phyloP scores from a whole-genome alignment of 2,329 filamentous ascomycete genomes.

The Colletotrichum sp. region DNA sequence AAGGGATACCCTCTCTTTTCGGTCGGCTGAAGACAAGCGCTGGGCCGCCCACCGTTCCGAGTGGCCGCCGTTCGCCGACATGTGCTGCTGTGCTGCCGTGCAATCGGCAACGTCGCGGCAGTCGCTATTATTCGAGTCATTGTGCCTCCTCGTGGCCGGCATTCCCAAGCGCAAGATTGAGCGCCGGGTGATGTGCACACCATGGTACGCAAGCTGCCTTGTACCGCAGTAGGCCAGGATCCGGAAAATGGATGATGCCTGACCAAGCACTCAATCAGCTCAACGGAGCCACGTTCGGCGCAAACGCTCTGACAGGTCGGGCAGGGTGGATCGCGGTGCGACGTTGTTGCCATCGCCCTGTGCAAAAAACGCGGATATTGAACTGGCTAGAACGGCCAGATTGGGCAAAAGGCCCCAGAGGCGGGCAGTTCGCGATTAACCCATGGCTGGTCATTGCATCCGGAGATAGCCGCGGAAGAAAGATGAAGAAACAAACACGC shows the following conservation, averaged over 20 bases:
- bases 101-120: background rate
- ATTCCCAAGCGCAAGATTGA: background rate
- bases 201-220: background rate
- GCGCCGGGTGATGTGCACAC: background rate
- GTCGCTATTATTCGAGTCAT: background rate
- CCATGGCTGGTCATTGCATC: background rate
- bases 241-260: slow-evolving; percentile 9
- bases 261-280: background rate
- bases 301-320: slow-evolving; percentile 10
- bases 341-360: slow-evolving; percentile 1
- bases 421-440: background rate
- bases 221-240: background rate
- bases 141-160: background rate
- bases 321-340: slow-evolving; percentile 4
- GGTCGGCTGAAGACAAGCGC: background rate
- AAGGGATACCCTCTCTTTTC: background rate
- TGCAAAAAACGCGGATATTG: slow-evolving; percentile 4
- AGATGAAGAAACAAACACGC: background rate
- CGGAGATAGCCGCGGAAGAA: slow-evolving; percentile 5
- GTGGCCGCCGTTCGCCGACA: background rate
- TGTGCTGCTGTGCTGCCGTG: background rate
- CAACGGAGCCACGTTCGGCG: slow-evolving; percentile 3
- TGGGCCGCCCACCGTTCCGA: background rate
- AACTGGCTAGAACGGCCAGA: background rate
- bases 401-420: background rate